phyloP scores from a whole-genome alignment of 345 rosid species.

The Eucalyptus brandiana region DNA sequence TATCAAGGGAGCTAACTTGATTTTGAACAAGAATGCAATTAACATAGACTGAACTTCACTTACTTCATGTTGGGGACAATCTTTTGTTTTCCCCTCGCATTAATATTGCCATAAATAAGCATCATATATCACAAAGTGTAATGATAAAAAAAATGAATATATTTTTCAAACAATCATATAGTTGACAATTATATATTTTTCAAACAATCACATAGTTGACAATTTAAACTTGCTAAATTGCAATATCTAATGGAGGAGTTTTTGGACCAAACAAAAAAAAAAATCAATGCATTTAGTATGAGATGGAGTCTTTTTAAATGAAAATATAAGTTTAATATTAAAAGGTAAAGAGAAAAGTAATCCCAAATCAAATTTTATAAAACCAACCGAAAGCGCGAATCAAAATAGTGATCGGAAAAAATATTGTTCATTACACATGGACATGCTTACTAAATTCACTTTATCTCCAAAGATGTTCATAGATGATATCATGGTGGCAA shows the following conservation, averaged over 20 bases:
- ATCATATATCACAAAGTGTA: neutral
- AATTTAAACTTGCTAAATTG: neutral
- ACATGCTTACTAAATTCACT: fast-evolving
- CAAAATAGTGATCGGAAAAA: fast-evolving
- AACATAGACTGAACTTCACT: neutral
- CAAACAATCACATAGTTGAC: neutral
- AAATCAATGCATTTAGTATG: neutral
- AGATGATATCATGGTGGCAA: neutral
- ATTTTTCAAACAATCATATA: neutral
- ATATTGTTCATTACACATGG: neutral
- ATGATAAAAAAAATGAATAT: neutral
- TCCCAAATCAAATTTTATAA: neutral
- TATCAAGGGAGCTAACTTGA: neutral
- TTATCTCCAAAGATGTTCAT: neutral
- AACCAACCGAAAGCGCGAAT: fast-evolving
- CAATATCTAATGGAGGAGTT: neutral
- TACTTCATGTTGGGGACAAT: neutral
- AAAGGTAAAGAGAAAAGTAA: neutral
- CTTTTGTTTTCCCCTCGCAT: neutral
- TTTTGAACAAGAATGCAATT: neutral
- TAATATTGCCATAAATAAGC: neutral
- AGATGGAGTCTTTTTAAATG: neutral
- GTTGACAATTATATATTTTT: neutral
- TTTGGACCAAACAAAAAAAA: neutral
- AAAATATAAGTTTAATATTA: neutral